Conservation (phyloP, 768 basidiomycete species). For the Russula brevipes region DNA sequence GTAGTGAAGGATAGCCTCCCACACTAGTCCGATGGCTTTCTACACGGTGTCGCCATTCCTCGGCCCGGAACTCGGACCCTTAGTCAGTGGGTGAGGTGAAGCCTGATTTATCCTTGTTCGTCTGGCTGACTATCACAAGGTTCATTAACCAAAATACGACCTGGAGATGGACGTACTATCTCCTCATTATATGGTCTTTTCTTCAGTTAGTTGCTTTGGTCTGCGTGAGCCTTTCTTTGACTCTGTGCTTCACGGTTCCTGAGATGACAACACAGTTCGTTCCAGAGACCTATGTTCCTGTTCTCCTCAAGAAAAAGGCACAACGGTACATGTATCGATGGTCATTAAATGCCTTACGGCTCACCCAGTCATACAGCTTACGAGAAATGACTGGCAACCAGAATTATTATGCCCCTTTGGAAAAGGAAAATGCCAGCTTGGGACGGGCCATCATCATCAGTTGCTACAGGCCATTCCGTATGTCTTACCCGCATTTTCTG, state of each 20-base stretch:
- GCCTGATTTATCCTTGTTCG: not conserved
- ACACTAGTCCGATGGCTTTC: conserved; percentile 48
- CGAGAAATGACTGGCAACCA: conserved; percentile 51
- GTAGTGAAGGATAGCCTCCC: not conserved
- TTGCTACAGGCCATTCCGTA: conserved; percentile 70
- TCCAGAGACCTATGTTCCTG: conserved; percentile 67
- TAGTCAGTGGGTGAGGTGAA: conserved; percentile 50
- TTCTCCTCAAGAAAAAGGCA: conserved; percentile 58
- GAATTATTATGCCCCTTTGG: conserved; percentile 55
- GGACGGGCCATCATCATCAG: conserved; percentile 48
- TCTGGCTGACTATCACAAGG: not conserved
- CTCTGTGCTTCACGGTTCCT: not conserved
- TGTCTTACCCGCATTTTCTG: conserved; percentile 28
- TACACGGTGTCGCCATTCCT: conserved; percentile 51
- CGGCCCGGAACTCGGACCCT: conserved; percentile 51
- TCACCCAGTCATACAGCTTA: conserved; percentile 34
- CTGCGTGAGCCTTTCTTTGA: conserved; percentile 36
- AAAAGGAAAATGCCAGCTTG: conserved; percentile 45
- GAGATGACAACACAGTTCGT: conserved; percentile 42
- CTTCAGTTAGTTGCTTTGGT: conserved; percentile 48
- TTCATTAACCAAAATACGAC: conserved; percentile 40
- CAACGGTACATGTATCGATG: conserved; percentile 34
- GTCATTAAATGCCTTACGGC: not conserved
- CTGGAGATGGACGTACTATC: conserved; percentile 78
- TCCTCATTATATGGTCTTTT: conserved; percentile 67